A percentile compares a stretch with the other conserved stretches of the same genome.
These are phyloP conservation scores for Agrostemma githago DNA, from an alignment of 148 eudicot species.

Conservation along the genomic window DNA sequence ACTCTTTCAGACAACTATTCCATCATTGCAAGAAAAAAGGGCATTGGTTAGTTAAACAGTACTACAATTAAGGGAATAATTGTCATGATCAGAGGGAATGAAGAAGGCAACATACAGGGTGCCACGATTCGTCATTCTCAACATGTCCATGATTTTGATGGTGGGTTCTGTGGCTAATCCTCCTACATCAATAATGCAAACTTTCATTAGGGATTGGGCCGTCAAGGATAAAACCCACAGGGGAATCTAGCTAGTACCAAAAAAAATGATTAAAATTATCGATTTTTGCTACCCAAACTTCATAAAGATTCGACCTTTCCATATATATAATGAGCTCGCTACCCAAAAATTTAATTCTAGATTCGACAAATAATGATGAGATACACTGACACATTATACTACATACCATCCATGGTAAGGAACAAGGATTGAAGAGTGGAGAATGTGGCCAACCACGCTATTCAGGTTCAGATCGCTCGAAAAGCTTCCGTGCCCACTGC, in stretches of 20 bases:
- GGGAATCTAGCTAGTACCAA: too few species aligned
- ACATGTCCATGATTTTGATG: constrained; percentile 87
- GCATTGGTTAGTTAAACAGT: background rate
- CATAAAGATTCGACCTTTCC: too few species aligned
- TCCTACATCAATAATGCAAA: constrained; percentile 31
- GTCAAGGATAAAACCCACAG: too few species aligned
- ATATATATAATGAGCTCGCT: too few species aligned
- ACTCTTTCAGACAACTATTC: constrained; percentile 51
- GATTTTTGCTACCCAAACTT: too few species aligned
- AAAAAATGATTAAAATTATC: too few species aligned
- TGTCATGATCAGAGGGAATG: too few species aligned
- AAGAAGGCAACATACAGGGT: constrained; percentile 45
- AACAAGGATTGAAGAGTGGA: constrained; percentile 79
- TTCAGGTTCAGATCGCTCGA: constrained; percentile 60
- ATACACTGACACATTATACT: too few species aligned
- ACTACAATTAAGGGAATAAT: background rate
- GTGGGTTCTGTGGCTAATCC: constrained; percentile 81
- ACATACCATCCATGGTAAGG: constrained; percentile 81
- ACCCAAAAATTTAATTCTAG: too few species aligned
- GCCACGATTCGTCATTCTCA: constrained; percentile 86
- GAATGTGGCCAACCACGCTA: constrained; percentile 64
- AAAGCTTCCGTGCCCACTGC: constrained; percentile 88
- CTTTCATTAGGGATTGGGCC: too few species aligned
- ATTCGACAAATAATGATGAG: too few species aligned
- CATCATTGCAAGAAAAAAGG: background rate